phyloP scores from a whole-genome alignment of 768 basidiomycete genomes.

The Boletus huronensis region DNA sequence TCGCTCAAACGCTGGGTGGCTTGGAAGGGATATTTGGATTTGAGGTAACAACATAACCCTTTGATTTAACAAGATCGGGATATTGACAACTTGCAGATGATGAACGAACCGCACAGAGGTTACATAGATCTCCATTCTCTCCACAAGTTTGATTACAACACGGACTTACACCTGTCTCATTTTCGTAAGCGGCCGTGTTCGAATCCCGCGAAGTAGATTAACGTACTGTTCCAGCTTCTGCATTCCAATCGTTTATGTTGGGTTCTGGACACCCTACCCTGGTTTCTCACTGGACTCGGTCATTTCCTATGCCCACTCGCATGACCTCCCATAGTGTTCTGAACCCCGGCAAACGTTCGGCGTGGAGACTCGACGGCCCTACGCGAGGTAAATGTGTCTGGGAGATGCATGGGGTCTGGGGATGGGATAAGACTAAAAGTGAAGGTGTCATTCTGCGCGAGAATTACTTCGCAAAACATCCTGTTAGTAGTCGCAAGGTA shows the following conservation, averaged over 20 bases:
- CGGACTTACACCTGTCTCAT: slow-evolving; percentile 82
- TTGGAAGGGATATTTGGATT: slow-evolving; percentile 84
- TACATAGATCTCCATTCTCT: slow-evolving; percentile 82
- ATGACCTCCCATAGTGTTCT: slow-evolving; percentile 54
- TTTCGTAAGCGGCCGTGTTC: slow-evolving; percentile 52
- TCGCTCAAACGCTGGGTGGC: slow-evolving; percentile 67
- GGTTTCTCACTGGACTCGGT: slow-evolving; percentile 78
- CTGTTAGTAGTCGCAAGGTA: slow-evolving; percentile 60
- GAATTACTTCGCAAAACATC: slow-evolving; percentile 78
- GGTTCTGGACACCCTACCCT: slow-evolving; percentile 81
- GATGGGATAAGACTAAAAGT: slow-evolving; percentile 66
- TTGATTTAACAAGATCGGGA: background rate
- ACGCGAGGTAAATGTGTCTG: slow-evolving; percentile 73
- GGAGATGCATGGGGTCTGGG: slow-evolving; percentile 94
- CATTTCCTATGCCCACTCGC: slow-evolving; percentile 86
- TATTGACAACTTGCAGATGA: slow-evolving; percentile 49
- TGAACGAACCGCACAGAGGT: slow-evolving; percentile 94
- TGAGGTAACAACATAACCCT: slow-evolving; percentile 51
- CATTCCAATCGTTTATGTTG: slow-evolving; percentile 88
- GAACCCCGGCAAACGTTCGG: slow-evolving; percentile 56
- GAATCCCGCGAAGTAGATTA: background rate
- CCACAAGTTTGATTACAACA: slow-evolving; percentile 89
- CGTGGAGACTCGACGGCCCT: slow-evolving; percentile 75
- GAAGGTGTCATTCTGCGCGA: slow-evolving; percentile 76
- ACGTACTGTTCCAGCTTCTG: slow-evolving; percentile 51